Percentiles rank a stretch among this genome's conserved stretches.
These are phyloP conservation scores for Selaginella tamariscina DNA, from an alignment of 75 land plant genomes.

Conservation along the genomic window DNA sequence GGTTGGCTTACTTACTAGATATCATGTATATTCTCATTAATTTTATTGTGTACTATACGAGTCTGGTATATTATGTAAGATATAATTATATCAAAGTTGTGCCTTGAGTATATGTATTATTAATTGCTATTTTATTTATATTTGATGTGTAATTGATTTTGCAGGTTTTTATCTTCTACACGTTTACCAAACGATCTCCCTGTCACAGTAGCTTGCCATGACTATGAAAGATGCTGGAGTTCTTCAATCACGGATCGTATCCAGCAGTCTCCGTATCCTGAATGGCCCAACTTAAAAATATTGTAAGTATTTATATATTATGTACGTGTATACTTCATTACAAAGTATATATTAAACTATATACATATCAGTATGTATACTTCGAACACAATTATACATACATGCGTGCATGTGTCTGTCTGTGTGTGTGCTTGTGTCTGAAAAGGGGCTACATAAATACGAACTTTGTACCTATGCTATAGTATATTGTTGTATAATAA, in stretches of 20 bases:
- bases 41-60: no score
- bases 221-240: conserved; percentile 56
- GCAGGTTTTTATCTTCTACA: conserved; percentile 57
- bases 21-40: neutral
- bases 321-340: no score
- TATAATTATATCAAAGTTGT: no score
- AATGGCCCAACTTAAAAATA: conserved; percentile 63
- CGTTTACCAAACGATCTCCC: conserved; percentile 45
- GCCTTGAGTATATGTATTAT: no score
- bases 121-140: neutral
- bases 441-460: neutral
- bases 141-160: neutral
- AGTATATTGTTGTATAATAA: neutral
- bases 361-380: no score
- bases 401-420: neutral
- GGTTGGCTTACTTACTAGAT: neutral
- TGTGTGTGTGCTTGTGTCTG: conserved; percentile 1
- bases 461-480: neutral
- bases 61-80: no score
- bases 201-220: conserved; percentile 70
- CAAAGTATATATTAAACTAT: no score
- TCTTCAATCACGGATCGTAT: conserved; percentile 27
- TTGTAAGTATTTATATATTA: conserved; percentile 40
- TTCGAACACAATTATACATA: no score
- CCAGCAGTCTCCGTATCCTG: conserved; percentile 37